Evolutionary conservation across 2,329 filamentous ascomycete genomes (phyloP), one percentile per base, ranked within the genome.

Genomic region (Mycosphaerelloides madeirae): DNA sequence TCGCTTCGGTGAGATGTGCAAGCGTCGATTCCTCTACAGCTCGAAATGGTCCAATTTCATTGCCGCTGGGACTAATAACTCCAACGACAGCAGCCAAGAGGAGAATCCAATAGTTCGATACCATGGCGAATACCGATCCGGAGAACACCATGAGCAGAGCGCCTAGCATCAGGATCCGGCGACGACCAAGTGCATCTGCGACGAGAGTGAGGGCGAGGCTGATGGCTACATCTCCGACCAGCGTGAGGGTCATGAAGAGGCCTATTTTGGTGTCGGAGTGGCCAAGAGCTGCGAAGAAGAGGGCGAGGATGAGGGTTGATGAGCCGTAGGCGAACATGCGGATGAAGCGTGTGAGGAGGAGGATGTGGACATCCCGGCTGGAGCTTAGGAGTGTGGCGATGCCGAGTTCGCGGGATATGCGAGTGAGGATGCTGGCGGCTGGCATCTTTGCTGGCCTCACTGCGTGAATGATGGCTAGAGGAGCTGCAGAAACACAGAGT

Each of bases 321-420:
- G 69, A 67, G 41, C 80, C 81, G 56, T 83, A 84, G 5, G 79
- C 81, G 49, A 81, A 78, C 39, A 83, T 72, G 2, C 81, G 77
- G 4, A 81, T 69, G 58, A 81, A 80, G 20, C 80, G 76, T 53
- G 79, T 76, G 4, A 73, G 48, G 49, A 75, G 78, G 15, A 83
- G 73, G 2, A 83, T 64, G 54, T 81, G 79, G 48, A 75, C 69
- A 57, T 83, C 78, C 36, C 57, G 58, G 4, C 65, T 51, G 1
- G 74, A 71, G 19, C 52, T 41, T 51, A 65, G 58, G 20, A 78
- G 58, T 6, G 73, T 67, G 12, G 63, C 50, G 14, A 78, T 55
- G 38, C 74, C 74, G n/a, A 72, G 54, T 56, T 77, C 74, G 12
- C 64, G 39, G 15, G 18, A 31, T 22, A 44, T 15, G 31, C 41